A percentile compares a stretch with the other conserved stretches of the same genome.
phyloP scores from a whole-genome alignment of 495 filamentous ascomycete species.

The Xylaria grammica region DNA sequence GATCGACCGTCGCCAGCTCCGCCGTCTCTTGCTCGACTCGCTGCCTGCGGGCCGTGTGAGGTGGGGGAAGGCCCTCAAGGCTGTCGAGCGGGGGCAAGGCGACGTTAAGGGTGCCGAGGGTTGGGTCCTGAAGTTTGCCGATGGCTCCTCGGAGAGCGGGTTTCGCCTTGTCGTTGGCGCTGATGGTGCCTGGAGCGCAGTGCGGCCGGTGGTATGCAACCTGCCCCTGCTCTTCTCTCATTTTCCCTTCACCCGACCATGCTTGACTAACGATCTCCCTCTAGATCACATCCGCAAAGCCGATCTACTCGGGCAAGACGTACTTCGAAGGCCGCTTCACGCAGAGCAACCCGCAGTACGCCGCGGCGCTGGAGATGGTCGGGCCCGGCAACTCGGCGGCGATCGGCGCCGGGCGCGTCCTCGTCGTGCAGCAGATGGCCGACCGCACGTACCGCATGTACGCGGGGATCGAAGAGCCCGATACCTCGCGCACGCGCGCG shows the following conservation, averaged over 20 bases:
- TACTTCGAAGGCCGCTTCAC: slow-evolving; percentile 35
- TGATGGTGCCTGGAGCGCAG: slow-evolving; percentile 44
- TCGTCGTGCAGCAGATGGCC: slow-evolving; percentile 35
- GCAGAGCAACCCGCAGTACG: slow-evolving; percentile 31
- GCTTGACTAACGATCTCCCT: background rate
- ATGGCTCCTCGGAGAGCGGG: slow-evolving; percentile 32
- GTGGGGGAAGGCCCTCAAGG: slow-evolving; percentile 23
- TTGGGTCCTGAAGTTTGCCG: slow-evolving; percentile 30
- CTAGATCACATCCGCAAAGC: slow-evolving; percentile 36
- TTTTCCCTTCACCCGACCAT: background rate
- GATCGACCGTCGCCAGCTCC: slow-evolving; percentile 49
- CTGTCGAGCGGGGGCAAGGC: background rate
- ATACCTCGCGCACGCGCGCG: slow-evolving; percentile 25
- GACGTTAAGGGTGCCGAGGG: slow-evolving; percentile 28
- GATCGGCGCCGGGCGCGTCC: slow-evolving; percentile 26
- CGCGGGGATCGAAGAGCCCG: slow-evolving; percentile 31
- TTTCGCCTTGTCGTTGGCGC: slow-evolving; percentile 41
- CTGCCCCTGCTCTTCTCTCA: background rate
- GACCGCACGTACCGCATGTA: slow-evolving; percentile 39
- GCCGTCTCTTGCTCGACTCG: slow-evolving; percentile 50
- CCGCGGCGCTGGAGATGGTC: slow-evolving; percentile 20
- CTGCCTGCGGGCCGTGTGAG: slow-evolving; percentile 43
- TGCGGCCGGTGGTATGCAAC: slow-evolving; percentile 35
- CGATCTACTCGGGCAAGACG: slow-evolving; percentile 37
- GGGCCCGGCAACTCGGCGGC: slow-evolving; percentile 29